Conservation (phyloP, 306 rosid species). For the Casuarina glauca region DNA sequence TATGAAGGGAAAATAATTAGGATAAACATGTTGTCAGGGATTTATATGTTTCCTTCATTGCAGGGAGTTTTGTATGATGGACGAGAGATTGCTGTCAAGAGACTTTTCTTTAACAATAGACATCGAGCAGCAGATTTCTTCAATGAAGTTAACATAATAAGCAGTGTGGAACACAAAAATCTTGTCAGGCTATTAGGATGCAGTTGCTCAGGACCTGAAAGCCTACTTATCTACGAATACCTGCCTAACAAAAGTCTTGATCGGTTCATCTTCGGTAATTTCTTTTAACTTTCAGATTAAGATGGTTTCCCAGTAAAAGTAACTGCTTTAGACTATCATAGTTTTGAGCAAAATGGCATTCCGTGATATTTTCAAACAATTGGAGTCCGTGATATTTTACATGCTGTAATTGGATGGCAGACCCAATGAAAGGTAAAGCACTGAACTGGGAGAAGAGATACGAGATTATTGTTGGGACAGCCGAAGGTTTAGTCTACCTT, state of each 20-base stretch:
- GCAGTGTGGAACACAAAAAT: constrained; percentile 83
- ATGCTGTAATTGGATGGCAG: constrained; percentile 36
- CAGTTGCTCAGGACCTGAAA: constrained; percentile 94
- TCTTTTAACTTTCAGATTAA: constrained; percentile 1
- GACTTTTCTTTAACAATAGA: constrained; percentile 79
- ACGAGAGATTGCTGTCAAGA: constrained; percentile 90
- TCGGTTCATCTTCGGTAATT: constrained; percentile 74
- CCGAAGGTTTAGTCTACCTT: constrained; percentile 83
- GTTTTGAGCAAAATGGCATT: not conserved
- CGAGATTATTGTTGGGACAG: constrained; percentile 65
- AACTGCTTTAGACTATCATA: not conserved
- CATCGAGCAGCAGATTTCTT: constrained; percentile 86
- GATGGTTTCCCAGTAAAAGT: too few species aligned
- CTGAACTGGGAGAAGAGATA: constrained; percentile 82
- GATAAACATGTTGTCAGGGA: not conserved
- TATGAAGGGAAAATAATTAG: too few species aligned
- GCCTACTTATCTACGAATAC: constrained; percentile 84
- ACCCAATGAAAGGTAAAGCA: constrained; percentile 53
- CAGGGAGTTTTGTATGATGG: constrained; percentile 84
- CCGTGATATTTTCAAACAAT: not conserved
- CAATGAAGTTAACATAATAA: constrained; percentile 84
- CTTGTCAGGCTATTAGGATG: constrained; percentile 83
- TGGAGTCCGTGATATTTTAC: not conserved
- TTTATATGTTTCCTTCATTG: not conserved
- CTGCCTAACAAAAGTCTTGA: constrained; percentile 86